Conservation (phyloP, 768 basidiomycete genomes). For the Mycena leptocephala region DNA sequence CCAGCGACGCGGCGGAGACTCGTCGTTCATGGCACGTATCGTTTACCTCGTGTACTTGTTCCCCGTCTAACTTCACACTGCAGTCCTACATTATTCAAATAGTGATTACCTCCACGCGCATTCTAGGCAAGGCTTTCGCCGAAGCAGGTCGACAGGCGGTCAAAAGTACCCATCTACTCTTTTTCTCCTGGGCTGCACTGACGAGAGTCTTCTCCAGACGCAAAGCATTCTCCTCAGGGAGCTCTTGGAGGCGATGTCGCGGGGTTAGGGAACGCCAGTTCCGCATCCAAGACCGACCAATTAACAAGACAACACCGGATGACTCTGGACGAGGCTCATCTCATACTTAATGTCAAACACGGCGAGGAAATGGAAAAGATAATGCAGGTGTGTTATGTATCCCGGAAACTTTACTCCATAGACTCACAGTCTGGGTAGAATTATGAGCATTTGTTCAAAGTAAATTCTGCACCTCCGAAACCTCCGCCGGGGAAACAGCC, state of each 20-base stretch:
- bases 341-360: conserved; percentile 91
- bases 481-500: conserved; percentile 61
- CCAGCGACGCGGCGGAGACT: no score
- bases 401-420: not conserved
- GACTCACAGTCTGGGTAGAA: conserved; percentile 65
- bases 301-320: conserved; percentile 91
- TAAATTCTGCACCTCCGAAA: conserved; percentile 77
- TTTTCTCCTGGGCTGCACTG: not conserved
- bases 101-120: conserved; percentile 81
- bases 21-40: conserved; percentile 23
- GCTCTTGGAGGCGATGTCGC: conserved; percentile 78
- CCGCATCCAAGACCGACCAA: conserved; percentile 84
- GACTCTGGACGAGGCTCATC: conserved; percentile 95
- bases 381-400: conserved; percentile 70
- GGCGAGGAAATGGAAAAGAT: conserved; percentile 79
- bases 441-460: conserved; percentile 94
- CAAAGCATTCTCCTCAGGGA: conserved; percentile 84
- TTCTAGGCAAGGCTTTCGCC: conserved; percentile 91
- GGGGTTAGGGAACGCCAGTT: conserved; percentile 82
- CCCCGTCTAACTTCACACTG: conserved; percentile 8
- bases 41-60: conserved; percentile 26
- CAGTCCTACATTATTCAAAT: conserved; percentile 92
- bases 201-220: conserved; percentile 68
- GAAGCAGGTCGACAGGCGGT: conserved; percentile 95
- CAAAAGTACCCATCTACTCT: conserved; percentile 77